Evolutionary conservation across 2,329 filamentous ascomycete species (phyloP), one percentile per base, ranked within the genome.

Genomic region (Myriosclerotinia curreyana): DNA sequence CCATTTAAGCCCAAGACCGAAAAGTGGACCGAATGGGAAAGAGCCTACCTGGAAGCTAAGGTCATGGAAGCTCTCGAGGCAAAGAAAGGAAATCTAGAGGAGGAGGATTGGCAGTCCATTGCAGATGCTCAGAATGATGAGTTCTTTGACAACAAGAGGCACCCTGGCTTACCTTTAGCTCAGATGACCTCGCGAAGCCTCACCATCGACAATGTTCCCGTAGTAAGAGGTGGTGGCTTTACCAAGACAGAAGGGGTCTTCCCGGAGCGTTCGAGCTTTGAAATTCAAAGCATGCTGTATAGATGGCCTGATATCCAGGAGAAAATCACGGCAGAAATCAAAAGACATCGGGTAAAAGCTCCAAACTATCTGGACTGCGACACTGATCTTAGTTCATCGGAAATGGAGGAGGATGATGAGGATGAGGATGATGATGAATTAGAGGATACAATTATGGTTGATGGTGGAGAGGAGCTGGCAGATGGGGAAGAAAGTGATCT

Each of bases 291-390:
- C 1, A 62, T 58, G 5, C 6, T 62, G 2, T 62, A 62, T 14
- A 48, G 14, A 20, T 62, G 60, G 60, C 60, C 60, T 14, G 51
- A 62, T 11, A 28, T 62, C 17, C 51, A 50, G n/a, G 17, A 62
- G 12, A 56, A 22, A 11, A 49, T 62, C 7, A 28, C n/a, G 25
- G 31, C 40, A 6, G 42, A 28, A 8, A 22, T 40, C 6, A 22
- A 7, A 7, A 28, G 6, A 7, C 2, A n/a, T 5, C 15, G 31
- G 36, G 60, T 51, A 28, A 58, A 38, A 17, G 3, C 11, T 1
- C 20, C 28, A n/a, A 3, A 1, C 14, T 62, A 28, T 17, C 6
- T 56, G 4, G 60, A 56, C 17, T 62, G 22, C 15, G 17, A 56
- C 0, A 56, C 50, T 1, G 60, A 62, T 17, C 9, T 62, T 8